These are phyloP conservation scores for Diaporthe humulicola DNA, from an alignment of 2,329 filamentous ascomycete genomes.

Conservation along the genomic window DNA sequence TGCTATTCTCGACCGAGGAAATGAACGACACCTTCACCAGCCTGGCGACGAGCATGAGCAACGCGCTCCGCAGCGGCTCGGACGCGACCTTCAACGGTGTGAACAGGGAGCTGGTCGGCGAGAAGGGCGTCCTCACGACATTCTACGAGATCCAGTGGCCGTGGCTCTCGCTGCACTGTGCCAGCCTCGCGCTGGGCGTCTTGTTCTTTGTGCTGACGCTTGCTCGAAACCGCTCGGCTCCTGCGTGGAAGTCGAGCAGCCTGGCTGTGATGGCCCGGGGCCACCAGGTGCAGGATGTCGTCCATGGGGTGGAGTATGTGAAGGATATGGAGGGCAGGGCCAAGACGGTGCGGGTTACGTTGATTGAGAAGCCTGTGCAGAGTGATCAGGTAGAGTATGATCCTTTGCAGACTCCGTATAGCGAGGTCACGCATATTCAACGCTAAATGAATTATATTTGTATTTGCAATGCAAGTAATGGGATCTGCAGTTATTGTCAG, in stretches of 20 bases:
- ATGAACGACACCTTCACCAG: conserved; percentile 27
- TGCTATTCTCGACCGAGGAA: conserved; percentile 23
- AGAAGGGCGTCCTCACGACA: conserved; percentile 5
- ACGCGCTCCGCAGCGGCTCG: conserved; percentile 12
- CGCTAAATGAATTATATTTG: background rate
- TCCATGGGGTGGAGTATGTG: conserved; percentile 9
- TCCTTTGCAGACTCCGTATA: conserved; percentile 13
- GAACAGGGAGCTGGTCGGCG: background rate
- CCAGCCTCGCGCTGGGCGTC: conserved; percentile 2
- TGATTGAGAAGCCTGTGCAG: conserved; percentile 5
- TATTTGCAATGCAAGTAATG: no score
- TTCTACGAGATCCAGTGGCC: conserved; percentile 33
- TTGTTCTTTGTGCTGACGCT: conserved; percentile 25
- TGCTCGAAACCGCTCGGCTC: background rate
- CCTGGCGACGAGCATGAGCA: conserved; percentile 33
- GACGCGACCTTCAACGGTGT: background rate
- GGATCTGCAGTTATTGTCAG: no score
- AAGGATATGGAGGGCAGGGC: conserved; percentile 26
- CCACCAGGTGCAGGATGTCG: background rate
- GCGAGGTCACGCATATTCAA: background rate
- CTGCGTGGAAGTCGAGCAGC: conserved; percentile 22
- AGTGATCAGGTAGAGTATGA: background rate
- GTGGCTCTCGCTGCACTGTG: conserved; percentile 34
- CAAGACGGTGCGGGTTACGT: background rate
- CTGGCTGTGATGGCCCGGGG: conserved; percentile 27